Conservation (phyloP, 1,284 basidiomycete genomes). For the Porodaedalea pini region DNA sequence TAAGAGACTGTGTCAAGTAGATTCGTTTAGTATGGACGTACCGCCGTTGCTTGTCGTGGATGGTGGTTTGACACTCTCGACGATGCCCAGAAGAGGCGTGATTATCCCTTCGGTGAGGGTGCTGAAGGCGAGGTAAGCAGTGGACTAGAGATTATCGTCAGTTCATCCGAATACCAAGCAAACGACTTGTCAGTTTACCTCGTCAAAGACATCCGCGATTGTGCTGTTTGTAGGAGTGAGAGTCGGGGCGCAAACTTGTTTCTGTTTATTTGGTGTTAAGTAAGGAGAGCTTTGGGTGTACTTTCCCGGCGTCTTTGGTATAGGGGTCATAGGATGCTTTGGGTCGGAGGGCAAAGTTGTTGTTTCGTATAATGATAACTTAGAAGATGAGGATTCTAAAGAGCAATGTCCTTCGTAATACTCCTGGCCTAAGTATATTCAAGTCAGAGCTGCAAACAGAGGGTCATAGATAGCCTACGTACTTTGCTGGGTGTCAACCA, state of each 20-base stretch:
- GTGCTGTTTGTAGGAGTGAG: no score
- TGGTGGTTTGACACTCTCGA: not conserved
- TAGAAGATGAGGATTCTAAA: no score
- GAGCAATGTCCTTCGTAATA: not conserved
- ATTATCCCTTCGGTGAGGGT: conserved; percentile 1
- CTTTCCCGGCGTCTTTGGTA: no score
- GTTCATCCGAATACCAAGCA: not conserved
- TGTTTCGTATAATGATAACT: no score
- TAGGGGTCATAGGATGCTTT: no score
- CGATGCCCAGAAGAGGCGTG: not conserved
- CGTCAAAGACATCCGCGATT: not conserved
- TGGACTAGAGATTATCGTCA: not conserved
- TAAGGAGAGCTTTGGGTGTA: no score
- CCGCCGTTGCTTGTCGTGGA: not conserved
- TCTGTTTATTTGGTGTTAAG: no score
- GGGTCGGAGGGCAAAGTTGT: no score
- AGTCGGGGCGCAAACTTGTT: no score
- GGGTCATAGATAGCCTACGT: not conserved
- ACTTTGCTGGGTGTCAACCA: not conserved
- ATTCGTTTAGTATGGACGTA: not conserved
- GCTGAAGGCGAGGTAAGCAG: not conserved
- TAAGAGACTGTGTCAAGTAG: no score
- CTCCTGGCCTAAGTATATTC: not conserved
- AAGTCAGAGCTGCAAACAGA: not conserved
- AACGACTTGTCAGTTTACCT: not conserved